phyloP scores from a whole-genome alignment of 2,329 filamentous ascomycete genomes.

The Curvularia lunata region DNA sequence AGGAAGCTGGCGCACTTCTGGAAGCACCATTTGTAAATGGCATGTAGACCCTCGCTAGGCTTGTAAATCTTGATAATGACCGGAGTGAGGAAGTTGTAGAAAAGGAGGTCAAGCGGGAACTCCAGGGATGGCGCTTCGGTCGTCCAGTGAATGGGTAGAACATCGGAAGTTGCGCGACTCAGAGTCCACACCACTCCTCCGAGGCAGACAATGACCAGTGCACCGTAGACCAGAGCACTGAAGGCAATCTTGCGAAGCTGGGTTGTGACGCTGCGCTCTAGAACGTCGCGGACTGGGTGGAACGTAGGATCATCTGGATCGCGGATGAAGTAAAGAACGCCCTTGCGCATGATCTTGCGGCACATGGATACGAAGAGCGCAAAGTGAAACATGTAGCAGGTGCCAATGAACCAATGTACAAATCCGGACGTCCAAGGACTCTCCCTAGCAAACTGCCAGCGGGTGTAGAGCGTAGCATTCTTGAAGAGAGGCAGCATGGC shows the following conservation, averaged over 20 bases:
- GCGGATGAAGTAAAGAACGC: constrained; percentile 96
- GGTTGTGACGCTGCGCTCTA: constrained; percentile 89
- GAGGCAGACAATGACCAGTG: constrained; percentile 87
- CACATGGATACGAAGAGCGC: constrained; percentile 99
- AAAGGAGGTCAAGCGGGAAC: constrained; percentile 90
- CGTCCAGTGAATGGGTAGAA: constrained; percentile 92
- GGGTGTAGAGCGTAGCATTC: constrained; percentile 75
- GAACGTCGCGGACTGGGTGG: constrained; percentile 93
- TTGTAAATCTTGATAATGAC: constrained; percentile 82
- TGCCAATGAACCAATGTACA: constrained; percentile 98
- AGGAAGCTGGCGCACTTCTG: constrained; percentile 79
- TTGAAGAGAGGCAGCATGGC: constrained; percentile 91
- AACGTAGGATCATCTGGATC: constrained; percentile 98
- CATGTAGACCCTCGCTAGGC: constrained; percentile 81
- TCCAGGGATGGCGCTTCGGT: constrained; percentile 91
- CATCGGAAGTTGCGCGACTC: constrained; percentile 67
- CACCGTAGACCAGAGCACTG: constrained; percentile 93
- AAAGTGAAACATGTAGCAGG: constrained; percentile 99
- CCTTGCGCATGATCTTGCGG: constrained; percentile 93
- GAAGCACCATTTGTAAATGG: constrained; percentile 97
- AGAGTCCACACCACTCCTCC: constrained; percentile 97
- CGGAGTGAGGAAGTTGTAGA: constrained; percentile 97
- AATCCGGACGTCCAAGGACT: constrained; percentile 91
- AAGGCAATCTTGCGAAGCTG: constrained; percentile 96
- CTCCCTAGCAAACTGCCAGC: constrained; percentile 76